Evolutionary conservation across 495 filamentous ascomycete species (phyloP), one percentile per base, ranked within the genome.

Genomic region (Massariosphaeria phaeospora): DNA sequence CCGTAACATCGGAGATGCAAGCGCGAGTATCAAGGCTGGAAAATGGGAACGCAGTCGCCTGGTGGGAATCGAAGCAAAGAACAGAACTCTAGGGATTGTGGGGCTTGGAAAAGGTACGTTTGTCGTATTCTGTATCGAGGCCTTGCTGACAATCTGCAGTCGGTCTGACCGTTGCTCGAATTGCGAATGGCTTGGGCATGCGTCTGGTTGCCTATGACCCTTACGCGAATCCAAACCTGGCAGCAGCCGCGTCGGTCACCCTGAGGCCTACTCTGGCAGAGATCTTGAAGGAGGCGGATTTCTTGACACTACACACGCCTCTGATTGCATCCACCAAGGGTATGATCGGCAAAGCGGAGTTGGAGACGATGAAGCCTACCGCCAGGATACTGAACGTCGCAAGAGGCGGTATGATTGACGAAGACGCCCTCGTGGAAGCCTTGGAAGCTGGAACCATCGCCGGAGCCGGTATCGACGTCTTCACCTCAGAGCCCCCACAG

Each of bases 391-490:
- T 87, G 27, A 88, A 89, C 52, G 84, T 86, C 1, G 83, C 83
- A 2, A 69, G 86, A 17, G 86, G 86, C n/a, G 84, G 84, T 2
- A 84, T 86, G 39, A 82, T 87, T 53, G 83, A 89, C 56, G 86
- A 90, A 68, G 70, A 65, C 13, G 85, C 85, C 1, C 70, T 90
- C 11, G 67, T 89, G 0, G 76, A 72, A 13, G 85, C 85, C 2
- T 63, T 90, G 1, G 77, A 88, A 20, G 74, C 73, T 4, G 84
- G 82, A 2, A 81, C 77, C 60, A 79, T 90, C 21, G 83, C 79
- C 0, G 85, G 84, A 0, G 86, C 86, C 0, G 86, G 84, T 3
- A 66, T 89, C 13, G 86, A 90, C 67, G 86, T 90, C 40, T 89
- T 84, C 66, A 86, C 83, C 0, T 72, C 73, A 1, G 86, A 90